Evolutionary conservation across 176 grass and related monocot species (phyloP), one percentile per base, ranked within the genome.

Genomic region (Bolboschoenus planiculmis): DNA sequence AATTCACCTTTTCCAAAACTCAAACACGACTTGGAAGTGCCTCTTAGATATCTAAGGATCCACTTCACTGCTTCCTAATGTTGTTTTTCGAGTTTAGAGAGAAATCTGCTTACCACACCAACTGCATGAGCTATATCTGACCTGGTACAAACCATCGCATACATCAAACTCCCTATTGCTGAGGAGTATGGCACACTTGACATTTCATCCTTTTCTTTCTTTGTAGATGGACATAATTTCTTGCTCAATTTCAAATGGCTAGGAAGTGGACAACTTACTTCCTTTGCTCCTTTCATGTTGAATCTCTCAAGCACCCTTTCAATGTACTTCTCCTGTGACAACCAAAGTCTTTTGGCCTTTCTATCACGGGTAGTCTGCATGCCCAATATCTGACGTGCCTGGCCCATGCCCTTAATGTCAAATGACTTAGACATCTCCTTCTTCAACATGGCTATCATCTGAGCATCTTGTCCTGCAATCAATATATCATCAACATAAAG

Each of bases 81-180:
- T n/a, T n/a, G n/a, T n/a, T n/a, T n/a, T n/a, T n/a, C n/a, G n/a
- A n/a, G n/a, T n/a, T n/a, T n/a, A n/a, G n/a, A n/a, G n/a, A n/a
- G n/a, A n/a, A n/a, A n/a, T n/a, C n/a, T n/a, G n/a, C n/a, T n/a
- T n/a, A n/a, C n/a, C n/a, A n/a, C n/a, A n/a, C n/a, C n/a, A n/a
- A n/a, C n/a, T n/a, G n/a, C n/a, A n/a, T n/a, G n/a, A n/a, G 50
- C 50, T 54, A 20, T 54, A 54, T 54, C 50, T 54, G 3, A 14
- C 50, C 50, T 54, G 50, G 50, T 54, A 15, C 24, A 72, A 30
- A 84, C 63, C 26, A 84, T 84, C 2, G 20, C 60, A 73, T 84
- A 84, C 24, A 84, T 84, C 24, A 84, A 40, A 84, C 21, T 72
- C 5, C 81, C 44, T 40, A 84, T 10, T 10, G 7, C 43, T 13